A percentile compares a stretch with the other conserved stretches of the same genome.
phyloP scores from a whole-genome alignment of 768 basidiomycete species.

The Mycena belliarum region DNA sequence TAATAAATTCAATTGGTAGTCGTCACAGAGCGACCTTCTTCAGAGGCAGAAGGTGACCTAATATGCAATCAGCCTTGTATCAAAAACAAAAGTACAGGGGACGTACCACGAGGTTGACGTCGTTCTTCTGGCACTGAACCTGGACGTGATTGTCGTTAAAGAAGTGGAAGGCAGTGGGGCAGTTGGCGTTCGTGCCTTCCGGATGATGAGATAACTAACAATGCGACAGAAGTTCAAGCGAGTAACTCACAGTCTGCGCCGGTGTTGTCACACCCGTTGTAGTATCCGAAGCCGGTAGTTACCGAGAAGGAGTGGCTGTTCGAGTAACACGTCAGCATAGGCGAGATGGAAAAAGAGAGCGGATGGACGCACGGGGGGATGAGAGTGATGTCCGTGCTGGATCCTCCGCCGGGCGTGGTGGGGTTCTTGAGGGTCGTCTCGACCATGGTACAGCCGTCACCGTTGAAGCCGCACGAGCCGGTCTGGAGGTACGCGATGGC shows the following conservation, averaged over 20 bases:
- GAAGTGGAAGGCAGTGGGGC: constrained; percentile 10
- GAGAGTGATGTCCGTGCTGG: constrained; percentile 35
- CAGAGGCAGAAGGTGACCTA: neutral
- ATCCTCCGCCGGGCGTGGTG: constrained; percentile 31
- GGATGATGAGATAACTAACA: neutral
- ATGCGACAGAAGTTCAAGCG: neutral
- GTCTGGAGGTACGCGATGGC: constrained; percentile 20
- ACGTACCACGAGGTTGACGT: constrained; percentile 12
- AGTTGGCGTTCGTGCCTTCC: constrained; percentile 3
- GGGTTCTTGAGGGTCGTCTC: constrained; percentile 37
- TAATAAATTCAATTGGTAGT: no score
- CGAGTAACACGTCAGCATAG: neutral
- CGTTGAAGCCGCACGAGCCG: constrained; percentile 25
- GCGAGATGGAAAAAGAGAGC: neutral
- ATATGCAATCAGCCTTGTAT: neutral
- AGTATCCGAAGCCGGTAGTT: constrained; percentile 31
- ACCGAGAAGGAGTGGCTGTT: constrained; percentile 37
- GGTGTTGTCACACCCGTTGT: constrained; percentile 29
- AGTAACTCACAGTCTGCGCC: constrained; percentile 27
- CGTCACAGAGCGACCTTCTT: no score
- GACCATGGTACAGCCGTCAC: constrained; percentile 36
- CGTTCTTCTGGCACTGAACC: constrained; percentile 11
- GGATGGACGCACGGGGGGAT: constrained; percentile 31
- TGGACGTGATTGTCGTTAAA: constrained; percentile 8
- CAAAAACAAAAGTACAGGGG: neutral